phyloP scores from a whole-genome alignment of 371 early-diverging fungal species.

The Mucor racemosus region DNA sequence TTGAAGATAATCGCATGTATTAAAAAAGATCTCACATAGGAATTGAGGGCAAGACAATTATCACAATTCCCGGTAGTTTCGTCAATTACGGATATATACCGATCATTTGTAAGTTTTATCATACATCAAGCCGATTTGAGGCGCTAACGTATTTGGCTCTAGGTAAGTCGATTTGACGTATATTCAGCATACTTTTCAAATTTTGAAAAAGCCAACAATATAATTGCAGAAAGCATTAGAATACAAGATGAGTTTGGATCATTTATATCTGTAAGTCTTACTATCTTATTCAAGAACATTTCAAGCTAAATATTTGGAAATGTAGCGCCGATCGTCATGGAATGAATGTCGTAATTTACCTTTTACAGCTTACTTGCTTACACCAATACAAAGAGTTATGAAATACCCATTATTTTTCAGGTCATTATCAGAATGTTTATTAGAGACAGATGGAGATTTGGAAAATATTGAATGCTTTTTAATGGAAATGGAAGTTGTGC shows the following conservation, averaged over 20 bases:
- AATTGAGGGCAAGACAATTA: conserved; percentile 32
- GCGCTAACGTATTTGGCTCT: no score
- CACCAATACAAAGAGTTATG: conserved; percentile 48
- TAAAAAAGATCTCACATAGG: conserved; percentile 11
- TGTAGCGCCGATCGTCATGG: conserved; percentile 37
- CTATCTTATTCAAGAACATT: neutral
- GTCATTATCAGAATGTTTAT: conserved; percentile 22
- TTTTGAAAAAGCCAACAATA: conserved; percentile 43
- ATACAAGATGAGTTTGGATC: conserved; percentile 32
- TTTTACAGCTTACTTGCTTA: conserved; percentile 42
- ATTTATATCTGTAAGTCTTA: conserved; percentile 32
- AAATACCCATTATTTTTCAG: conserved; percentile 53
- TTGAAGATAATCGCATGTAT: neutral
- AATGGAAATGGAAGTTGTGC: conserved; percentile 32
- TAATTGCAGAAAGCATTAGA: conserved; percentile 29
- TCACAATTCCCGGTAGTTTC: conserved; percentile 31
- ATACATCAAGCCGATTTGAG: no score
- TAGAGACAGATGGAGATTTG: neutral
- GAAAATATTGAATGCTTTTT: conserved; percentile 21
- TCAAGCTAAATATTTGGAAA: neutral
- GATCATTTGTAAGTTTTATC: conserved; percentile 28
- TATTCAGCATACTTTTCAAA: conserved; percentile 37
- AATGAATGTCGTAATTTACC: conserved; percentile 43
- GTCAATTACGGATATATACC: conserved; percentile 37
- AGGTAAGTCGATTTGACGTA: conserved; percentile 20